Evolutionary conservation across 78 protist species (phyloP).

Genomic region (Dictyostelium firmibasis): DNA sequence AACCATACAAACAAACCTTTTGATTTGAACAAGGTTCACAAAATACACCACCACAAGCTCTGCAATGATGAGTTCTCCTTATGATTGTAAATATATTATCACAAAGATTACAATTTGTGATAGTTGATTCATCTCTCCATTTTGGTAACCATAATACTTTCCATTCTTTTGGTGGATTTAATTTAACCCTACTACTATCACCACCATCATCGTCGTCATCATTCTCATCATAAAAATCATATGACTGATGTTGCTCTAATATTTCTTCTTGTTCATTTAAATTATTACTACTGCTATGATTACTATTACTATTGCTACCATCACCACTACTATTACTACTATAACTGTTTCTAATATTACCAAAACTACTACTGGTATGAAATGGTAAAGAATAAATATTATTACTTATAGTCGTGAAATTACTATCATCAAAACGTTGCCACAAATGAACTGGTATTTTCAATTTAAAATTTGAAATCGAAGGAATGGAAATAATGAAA

Average conservation of each 20-base stretch:
- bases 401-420: neutral
- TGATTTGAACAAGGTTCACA: conserved; percentile 66
- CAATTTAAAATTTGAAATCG: neutral
- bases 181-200: neutral
- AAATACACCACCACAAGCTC: conserved; percentile 69
- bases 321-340: neutral
- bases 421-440: conserved; percentile 4
- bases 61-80: conserved; percentile 64
- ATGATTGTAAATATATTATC: conserved; percentile 32
- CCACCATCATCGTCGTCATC: neutral
- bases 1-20: neutral
- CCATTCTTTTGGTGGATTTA: conserved; percentile 11
- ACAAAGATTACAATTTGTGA: conserved; percentile 35
- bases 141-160: conserved; percentile 59
- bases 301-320: neutral
- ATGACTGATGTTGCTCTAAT: neutral
- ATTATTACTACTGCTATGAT: neutral
- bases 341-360: neutral
- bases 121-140: conserved; percentile 43
- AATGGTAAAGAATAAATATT: neutral
- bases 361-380: neutral
- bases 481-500: conserved; percentile 53
- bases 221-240: neutral
- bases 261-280: neutral
- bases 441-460: conserved; percentile 13